Evolutionary conservation across 129 eudicot genomes (phyloP).

Genomic region (Silybum marianum): DNA sequence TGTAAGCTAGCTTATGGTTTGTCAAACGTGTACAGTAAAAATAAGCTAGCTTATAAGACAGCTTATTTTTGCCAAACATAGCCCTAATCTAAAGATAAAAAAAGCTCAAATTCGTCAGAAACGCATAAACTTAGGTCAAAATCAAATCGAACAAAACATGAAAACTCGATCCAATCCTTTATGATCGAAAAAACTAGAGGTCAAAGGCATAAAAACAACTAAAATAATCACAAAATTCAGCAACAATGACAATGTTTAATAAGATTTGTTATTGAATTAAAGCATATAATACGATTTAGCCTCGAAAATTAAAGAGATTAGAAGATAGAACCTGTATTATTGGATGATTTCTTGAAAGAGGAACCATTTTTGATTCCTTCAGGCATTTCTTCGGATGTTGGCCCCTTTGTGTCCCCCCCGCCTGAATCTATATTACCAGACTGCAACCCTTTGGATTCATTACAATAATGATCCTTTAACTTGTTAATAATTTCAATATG

Average conservation of each 20-base stretch:
- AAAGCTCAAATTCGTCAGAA: no score
- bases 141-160: neutral
- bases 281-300: neutral
- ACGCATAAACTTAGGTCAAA: no score
- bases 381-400: conserved; percentile 22
- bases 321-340: conserved; percentile 30
- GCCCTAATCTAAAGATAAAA: no score
- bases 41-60: no score
- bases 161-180: neutral
- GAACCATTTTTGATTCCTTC: conserved; percentile 32
- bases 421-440: neutral
- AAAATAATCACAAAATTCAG: neutral
- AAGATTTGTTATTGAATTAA: neutral
- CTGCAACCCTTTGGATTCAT: neutral
- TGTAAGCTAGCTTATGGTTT: no score
- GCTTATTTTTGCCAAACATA: no score
- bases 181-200: neutral
- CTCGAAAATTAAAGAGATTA: neutral
- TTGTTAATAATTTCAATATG: neutral
- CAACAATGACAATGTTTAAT: neutral
- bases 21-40: no score
- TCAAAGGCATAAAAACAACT: conserved; percentile 8
- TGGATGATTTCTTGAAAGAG: conserved; percentile 28
- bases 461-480: conserved; percentile 10
- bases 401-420: neutral